These are phyloP conservation scores for Pythium periplocum DNA, from an alignment of 352 stramenopile species.

Conservation along the genomic window DNA sequence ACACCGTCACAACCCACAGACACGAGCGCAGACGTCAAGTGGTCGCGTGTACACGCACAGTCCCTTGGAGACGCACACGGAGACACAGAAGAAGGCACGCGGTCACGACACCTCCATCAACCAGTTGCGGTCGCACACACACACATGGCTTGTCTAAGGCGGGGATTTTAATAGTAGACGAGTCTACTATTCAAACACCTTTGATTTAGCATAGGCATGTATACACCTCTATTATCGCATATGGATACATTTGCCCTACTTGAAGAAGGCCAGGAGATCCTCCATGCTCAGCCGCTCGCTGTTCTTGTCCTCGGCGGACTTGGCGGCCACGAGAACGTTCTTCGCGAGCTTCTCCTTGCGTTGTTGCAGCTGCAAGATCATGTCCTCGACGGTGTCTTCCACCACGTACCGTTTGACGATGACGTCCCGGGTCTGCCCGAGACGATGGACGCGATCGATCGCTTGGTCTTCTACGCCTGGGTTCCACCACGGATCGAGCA, in stretches of 20 bases:
- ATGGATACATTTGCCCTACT: constrained; percentile 15
- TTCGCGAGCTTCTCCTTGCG: constrained; percentile 86
- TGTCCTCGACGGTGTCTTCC: constrained; percentile 87
- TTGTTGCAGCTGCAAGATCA: constrained; percentile 88
- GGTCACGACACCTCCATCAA: background rate
- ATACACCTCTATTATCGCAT: constrained; percentile 9
- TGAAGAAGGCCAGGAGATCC: constrained; percentile 69
- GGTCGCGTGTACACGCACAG: too few species aligned
- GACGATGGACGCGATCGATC: constrained; percentile 89
- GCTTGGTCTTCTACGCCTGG: constrained; percentile 91
- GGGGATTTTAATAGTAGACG: too few species aligned
- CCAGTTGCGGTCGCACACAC: background rate
- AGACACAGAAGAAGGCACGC: background rate
- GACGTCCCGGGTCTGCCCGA: constrained; percentile 83
- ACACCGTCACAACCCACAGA: too few species aligned
- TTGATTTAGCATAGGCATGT: constrained; percentile 2
- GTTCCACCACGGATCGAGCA: constrained; percentile 94
- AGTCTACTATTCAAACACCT: too few species aligned
- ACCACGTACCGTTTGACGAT: constrained; percentile 89
- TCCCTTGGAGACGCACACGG: too few species aligned
- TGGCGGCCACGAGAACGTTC: constrained; percentile 68
- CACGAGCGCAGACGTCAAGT: too few species aligned
- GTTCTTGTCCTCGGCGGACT: constrained; percentile 29
- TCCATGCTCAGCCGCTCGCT: constrained; percentile 57
- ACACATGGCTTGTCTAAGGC: too few species aligned